Base-by-base conservation (phyloP, 306 rosid species). In the Arachis hypogaea region DNA sequence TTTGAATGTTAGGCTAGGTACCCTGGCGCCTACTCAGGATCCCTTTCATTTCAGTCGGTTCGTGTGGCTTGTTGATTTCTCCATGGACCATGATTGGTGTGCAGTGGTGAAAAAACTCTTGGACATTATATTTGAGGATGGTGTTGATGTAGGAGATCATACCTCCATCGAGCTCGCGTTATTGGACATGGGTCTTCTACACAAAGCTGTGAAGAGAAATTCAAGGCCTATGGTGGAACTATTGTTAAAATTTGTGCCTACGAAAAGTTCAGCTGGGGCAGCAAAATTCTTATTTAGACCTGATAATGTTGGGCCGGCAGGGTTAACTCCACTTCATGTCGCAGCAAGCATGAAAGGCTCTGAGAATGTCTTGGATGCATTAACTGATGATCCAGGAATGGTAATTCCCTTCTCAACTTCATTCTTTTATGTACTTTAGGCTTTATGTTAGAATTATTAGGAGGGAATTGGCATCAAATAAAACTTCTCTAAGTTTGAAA, bases 311-410 rank as follows among this genome's bases (percentile, higher is more conserved):
- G 98, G 96, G 33, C 96, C 88, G 4, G 84, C 82, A 5, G 94
- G 94, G 36, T 80, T 92, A 84, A 92, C 98, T 75, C 95, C 98
- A 12, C 90, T 93, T 66, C 98, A 93, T 82, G 76, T 90, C 59
- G 95, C 91, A 16, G 95, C 98, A 22, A 81, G 92, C 44, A 77
- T 49, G 69, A 84, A 77, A 43, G 96, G 85, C 72, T 88, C 66
- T 0, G 96, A 88, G 66, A 76, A 78, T 38, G 80, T 92, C 42
- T 76, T 92, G 67, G 98, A 92, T 81, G 96, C 96, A 3, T 85
- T 92, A 64, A 90, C 90, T 0, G 80, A 88, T 76, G 98, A 92
- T 81, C 96, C 91, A 44, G 90, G 90, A 81, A 78, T 80, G 98
- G 98, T 92, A 82, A 75, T 59, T 69, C 60, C 56, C 71, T 69